Percentiles rank a stretch among this genome's conserved stretches.
phyloP scores from a whole-genome alignment of 257 asterid genomes.

The Solanum chilense region DNA sequence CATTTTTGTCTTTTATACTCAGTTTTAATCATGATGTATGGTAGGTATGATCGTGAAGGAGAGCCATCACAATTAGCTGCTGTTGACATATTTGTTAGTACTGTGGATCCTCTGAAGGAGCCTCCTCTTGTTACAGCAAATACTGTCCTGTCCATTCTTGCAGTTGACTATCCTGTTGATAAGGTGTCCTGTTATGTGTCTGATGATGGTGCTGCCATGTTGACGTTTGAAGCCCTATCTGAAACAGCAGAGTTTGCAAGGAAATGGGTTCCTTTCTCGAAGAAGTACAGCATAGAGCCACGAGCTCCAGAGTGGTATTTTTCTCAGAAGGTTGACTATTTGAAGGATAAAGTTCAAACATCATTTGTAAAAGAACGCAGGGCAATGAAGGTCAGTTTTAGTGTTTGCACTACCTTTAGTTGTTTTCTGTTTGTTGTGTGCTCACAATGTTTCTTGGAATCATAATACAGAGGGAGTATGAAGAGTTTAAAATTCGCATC shows the following conservation, averaged over 20 bases:
- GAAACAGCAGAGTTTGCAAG: constrained; percentile 94
- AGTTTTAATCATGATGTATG: background rate
- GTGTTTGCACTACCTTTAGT: background rate
- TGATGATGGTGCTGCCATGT: constrained; percentile 97
- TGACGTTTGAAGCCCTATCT: constrained; percentile 78
- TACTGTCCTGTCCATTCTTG: constrained; percentile 83
- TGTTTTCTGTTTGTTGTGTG: constrained; percentile 6
- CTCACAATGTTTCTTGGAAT: constrained; percentile 11
- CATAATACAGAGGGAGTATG: constrained; percentile 75
- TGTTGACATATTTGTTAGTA: constrained; percentile 99
- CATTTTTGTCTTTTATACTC: background rate
- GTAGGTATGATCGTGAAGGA: constrained; percentile 96
- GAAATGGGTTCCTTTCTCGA: constrained; percentile 94
- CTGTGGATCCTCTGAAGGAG: constrained; percentile 95
- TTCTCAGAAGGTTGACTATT: constrained; percentile 75
- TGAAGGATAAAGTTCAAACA: constrained; percentile 86
- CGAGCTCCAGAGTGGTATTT: constrained; percentile 99
- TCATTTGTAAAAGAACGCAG: constrained; percentile 91
- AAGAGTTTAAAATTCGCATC: constrained; percentile 82
- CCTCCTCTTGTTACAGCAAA: constrained; percentile 98
- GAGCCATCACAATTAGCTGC: constrained; percentile 98
- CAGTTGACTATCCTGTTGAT: constrained; percentile 96
- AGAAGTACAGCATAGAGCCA: constrained; percentile 84
- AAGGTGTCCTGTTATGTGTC: constrained; percentile 96
- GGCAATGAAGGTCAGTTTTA: constrained; percentile 79